A percentile compares a stretch with the other conserved stretches of the same genome.
Evolutionary conservation across 2,329 filamentous ascomycete genomes (phyloP).

Genomic region (Ceratocystis papillata): DNA sequence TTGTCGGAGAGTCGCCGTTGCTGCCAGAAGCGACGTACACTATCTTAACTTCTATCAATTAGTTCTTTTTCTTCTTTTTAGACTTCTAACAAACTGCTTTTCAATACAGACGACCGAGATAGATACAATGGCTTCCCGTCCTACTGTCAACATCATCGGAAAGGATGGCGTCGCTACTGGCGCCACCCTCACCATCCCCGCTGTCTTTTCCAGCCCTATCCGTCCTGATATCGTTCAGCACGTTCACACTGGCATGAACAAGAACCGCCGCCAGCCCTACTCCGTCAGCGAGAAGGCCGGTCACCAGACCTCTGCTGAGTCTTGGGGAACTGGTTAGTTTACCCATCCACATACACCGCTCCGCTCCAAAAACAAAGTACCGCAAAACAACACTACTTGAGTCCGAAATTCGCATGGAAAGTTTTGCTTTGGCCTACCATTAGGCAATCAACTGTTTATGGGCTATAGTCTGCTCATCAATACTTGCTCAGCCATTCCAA

Average conservation of each 20-base stretch:
- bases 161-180: slow-evolving; percentile 89
- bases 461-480: not conserved
- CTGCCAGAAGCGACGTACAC: not conserved
- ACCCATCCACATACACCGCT: slow-evolving; percentile 9
- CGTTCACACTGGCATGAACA: slow-evolving; percentile 98
- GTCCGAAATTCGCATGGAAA: not conserved
- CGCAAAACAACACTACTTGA: not conserved
- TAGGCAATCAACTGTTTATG: not conserved
- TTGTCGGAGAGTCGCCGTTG: not conserved
- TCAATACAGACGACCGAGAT: slow-evolving; percentile 26
- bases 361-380: not conserved
- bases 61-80: not conserved
- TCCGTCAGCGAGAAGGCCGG: slow-evolving; percentile 99
- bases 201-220: slow-evolving; percentile 96
- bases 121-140: slow-evolving; percentile 79
- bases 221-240: slow-evolving; percentile 98
- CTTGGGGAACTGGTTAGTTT: slow-evolving; percentile 93
- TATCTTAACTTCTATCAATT: not conserved
- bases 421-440: not conserved
- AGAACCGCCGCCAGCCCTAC: slow-evolving; percentile 99
- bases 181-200: slow-evolving; percentile 81
- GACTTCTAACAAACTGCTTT: slow-evolving; percentile 19
- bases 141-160: slow-evolving; percentile 93
- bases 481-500: not conserved
- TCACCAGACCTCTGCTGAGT: slow-evolving; percentile 99